Evolutionary conservation across 352 stramenopile genomes (phyloP).

Genomic region (Peronosclerospora sorghi): DNA sequence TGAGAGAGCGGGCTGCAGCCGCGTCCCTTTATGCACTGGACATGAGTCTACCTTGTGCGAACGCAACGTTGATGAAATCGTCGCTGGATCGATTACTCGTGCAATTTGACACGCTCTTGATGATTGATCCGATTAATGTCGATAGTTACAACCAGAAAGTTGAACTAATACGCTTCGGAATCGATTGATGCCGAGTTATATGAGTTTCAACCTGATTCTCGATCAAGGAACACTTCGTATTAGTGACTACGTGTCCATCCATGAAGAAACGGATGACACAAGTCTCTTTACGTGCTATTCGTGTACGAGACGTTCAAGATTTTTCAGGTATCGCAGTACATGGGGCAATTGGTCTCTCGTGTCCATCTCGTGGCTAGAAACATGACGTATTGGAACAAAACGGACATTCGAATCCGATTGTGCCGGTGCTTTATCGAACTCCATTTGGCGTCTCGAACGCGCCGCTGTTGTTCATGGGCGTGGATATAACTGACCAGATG

Average conservation of each 20-base stretch:
- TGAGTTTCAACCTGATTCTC: constrained; percentile 56
- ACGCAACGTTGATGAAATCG: constrained; percentile 46
- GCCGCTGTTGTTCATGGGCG: constrained; percentile 67
- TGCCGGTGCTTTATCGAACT: constrained; percentile 74
- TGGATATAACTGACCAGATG: constrained; percentile 71
- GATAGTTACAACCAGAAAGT: constrained; percentile 72
- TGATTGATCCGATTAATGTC: constrained; percentile 83
- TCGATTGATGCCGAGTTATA: constrained; percentile 61
- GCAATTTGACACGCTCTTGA: constrained; percentile 70
- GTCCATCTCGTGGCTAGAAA: constrained; percentile 65
- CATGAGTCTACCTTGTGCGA: constrained; percentile 44
- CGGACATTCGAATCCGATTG: constrained; percentile 21
- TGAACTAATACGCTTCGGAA: constrained; percentile 31
- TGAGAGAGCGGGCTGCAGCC: constrained; percentile 35
- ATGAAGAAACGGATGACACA: constrained; percentile 6
- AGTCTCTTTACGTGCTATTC: constrained; percentile 58
- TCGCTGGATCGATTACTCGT: constrained; percentile 74
- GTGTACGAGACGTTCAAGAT: constrained; percentile 64
- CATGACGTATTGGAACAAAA: constrained; percentile 61
- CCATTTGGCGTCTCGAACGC: constrained; percentile 63
- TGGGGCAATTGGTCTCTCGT: constrained; percentile 67
- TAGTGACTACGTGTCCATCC: constrained; percentile 31
- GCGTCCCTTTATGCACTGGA: constrained; percentile 51
- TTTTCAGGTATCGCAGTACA: constrained; percentile 84
- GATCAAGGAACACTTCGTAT: constrained; percentile 50